Percentiles rank a stretch among this genome's conserved stretches.
These are phyloP conservation scores for Hippophae gyantsensis DNA, from an alignment of 306 rosid species.

Conservation along the genomic window DNA sequence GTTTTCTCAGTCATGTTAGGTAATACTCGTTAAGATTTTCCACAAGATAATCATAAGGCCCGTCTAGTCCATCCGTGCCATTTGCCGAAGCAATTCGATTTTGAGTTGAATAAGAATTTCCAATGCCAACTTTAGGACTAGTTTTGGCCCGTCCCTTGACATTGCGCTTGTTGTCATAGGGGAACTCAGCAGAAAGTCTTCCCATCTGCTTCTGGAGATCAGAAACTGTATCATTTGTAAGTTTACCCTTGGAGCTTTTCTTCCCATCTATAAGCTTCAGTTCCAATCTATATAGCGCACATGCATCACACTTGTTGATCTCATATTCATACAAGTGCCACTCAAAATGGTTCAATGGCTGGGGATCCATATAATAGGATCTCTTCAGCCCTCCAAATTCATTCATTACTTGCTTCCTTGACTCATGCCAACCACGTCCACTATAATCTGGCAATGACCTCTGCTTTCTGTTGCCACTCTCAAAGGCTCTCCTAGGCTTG, in stretches of 20 bases:
- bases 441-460: slow-evolving; percentile 93
- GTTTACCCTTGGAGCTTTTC: slow-evolving; percentile 66
- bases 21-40: slow-evolving; percentile 57
- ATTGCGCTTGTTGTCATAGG: slow-evolving; percentile 60
- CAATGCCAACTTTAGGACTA: slow-evolving; percentile 51
- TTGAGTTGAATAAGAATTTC: slow-evolving; percentile 51
- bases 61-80: slow-evolving; percentile 52
- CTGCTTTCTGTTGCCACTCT: slow-evolving; percentile 98
- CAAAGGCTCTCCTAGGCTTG: slow-evolving; percentile 96
- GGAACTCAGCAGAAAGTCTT: slow-evolving; percentile 92
- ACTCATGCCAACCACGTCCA: slow-evolving; percentile 99
- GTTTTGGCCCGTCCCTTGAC: slow-evolving; percentile 68
- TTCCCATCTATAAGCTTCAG: slow-evolving; percentile 90
- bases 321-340: slow-evolving; percentile 99
- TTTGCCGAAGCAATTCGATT: slow-evolving; percentile 42
- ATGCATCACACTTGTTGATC: slow-evolving; percentile 84
- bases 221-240: slow-evolving; percentile 72
- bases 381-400: slow-evolving; percentile 92
- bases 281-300: slow-evolving; percentile 90
- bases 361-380: slow-evolving; percentile 98
- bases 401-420: slow-evolving; percentile 96
- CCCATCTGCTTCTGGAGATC: slow-evolving; percentile 99
- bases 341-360: slow-evolving; percentile 75
- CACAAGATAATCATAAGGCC: slow-evolving; percentile 65
- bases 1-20: slow-evolving; percentile 31